Percentiles rank a stretch among this genome's conserved stretches.
These are phyloP conservation scores for Vanilla planifolia DNA, from an alignment of 106 monocot species.

Conservation along the genomic window DNA sequence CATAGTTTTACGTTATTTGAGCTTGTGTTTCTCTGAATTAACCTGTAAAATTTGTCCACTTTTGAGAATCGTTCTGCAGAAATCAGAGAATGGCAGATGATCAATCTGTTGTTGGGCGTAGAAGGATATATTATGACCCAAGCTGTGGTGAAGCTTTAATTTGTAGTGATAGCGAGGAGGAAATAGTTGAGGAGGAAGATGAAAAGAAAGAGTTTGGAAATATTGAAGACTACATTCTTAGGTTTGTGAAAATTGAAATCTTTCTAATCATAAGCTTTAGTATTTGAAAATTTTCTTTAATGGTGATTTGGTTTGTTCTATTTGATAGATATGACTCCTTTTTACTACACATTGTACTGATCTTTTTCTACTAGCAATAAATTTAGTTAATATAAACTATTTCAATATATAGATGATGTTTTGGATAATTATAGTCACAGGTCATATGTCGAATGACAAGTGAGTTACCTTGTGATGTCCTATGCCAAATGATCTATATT, in stretches of 20 bases:
- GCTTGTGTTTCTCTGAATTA: neutral
- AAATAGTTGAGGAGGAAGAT: conserved; percentile 85
- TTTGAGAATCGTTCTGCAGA: conserved; percentile 30
- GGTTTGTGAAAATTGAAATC: conserved; percentile 33
- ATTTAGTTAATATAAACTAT: no score
- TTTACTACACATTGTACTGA: no score
- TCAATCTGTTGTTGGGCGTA: conserved; percentile 93
- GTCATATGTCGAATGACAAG: no score
- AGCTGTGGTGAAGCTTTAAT: conserved; percentile 95
- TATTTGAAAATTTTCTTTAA: neutral
- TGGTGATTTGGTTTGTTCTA: neutral
- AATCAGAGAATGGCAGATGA: conserved; percentile 99
- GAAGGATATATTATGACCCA: conserved; percentile 98
- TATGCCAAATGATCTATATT: no score
- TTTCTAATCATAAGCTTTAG: neutral
- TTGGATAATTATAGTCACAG: no score
- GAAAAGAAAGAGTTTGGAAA: conserved; percentile 89
- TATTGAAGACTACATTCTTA: conserved; percentile 82
- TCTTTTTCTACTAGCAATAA: no score
- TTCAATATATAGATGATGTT: no score
- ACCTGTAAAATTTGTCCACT: neutral
- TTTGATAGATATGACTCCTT: no score
- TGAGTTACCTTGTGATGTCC: no score
- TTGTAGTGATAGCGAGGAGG: conserved; percentile 98
- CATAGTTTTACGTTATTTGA: no score